Base-by-base conservation (phyloP, 495 filamentous ascomycete species). In the Viridothelium virens region DNA sequence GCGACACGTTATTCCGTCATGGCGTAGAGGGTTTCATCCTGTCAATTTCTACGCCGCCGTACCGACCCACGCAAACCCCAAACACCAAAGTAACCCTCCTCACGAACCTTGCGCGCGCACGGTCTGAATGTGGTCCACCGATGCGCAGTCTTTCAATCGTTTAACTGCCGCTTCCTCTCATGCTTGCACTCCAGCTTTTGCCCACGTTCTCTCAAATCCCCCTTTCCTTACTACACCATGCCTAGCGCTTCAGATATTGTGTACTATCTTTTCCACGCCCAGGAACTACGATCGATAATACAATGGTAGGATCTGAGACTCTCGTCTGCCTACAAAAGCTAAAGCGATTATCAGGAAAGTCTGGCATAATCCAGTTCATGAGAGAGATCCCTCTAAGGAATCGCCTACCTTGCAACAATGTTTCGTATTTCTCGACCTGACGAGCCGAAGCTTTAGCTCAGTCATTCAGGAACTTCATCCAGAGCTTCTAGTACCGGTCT, bases 401-500 rank as follows among this genome's bases (percentile, higher is more conserved):
- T 79, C 86, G 4, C 78, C 80, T 46, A 89, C 87, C 2, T 82
- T 94, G 66, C 84, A 84, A 74, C 77, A 82, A 76, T 97, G 94
- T 81, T 97, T 95, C 80, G 78, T 89, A 63, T 89, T 91, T 74
- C 85, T 98, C 63, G 83, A 96, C 71, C 62, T 87, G 80, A 97
- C 94, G 16, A 96, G 91, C 71, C 89, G 94, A 41, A 96, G 91
- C 70, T 98, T 98, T 79, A 85, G 86, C 63, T 81, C 92, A 34
- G 94, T 98, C 72, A 98, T 98, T 73, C 86, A 95, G 76, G 94
- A 98, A 74, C 82, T 98, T 16, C 91, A 96, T 72, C 91, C 92
- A 0, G 93, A 98, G 77, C 84, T 98, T 18, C 86, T 97, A 33
- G 83, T 96, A 44, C 91, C 95, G 1, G 82, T 98, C 56, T 86